Percentiles rank a stretch among this genome's conserved stretches.
Conservation (phyloP, 208 protist genomes). For the Vickermania spadyakhi region DNA sequence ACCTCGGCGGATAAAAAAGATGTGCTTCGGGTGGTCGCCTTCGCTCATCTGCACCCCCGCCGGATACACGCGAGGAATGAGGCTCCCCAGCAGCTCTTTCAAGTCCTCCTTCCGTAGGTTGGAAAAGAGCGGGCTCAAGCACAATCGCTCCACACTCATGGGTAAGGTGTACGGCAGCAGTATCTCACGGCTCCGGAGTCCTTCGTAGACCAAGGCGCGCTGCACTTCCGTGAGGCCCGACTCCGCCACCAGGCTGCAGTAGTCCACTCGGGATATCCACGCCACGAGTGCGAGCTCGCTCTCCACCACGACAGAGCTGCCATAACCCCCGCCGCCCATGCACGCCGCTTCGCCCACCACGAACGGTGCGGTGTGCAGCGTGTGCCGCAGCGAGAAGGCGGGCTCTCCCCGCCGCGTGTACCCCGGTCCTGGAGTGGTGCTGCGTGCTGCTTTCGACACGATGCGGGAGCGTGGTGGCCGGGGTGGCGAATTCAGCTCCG, state of each 20-base stretch:
- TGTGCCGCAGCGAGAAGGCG: constrained; percentile 1
- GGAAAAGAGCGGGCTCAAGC: constrained; percentile 52
- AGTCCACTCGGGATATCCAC: constrained; percentile 26
- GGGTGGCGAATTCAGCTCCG: background rate
- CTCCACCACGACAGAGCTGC: constrained; percentile 31
- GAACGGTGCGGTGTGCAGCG: constrained; percentile 26
- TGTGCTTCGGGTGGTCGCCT: constrained; percentile 23
- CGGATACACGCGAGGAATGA: constrained; percentile 46
- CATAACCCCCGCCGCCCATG: constrained; percentile 49
- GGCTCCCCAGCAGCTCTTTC: constrained; percentile 37
- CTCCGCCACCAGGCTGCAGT: constrained; percentile 25
- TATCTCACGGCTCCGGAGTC: constrained; percentile 40
- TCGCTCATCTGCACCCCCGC: constrained; percentile 65
- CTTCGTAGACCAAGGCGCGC: constrained; percentile 24
- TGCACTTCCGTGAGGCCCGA: constrained; percentile 24
- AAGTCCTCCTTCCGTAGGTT: constrained; percentile 37
- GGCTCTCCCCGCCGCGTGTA: background rate
- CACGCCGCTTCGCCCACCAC: constrained; percentile 54
- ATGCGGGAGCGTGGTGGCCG: background rate
- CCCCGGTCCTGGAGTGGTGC: background rate
- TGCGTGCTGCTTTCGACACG: background rate
- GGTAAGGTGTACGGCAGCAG: constrained; percentile 52
- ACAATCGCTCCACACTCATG: constrained; percentile 42
- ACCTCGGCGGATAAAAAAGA: constrained; percentile 74
- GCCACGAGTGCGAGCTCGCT: constrained; percentile 29